phyloP scores from a whole-genome alignment of 768 basidiomycete genomes.

The Lentinus brumalis region DNA sequence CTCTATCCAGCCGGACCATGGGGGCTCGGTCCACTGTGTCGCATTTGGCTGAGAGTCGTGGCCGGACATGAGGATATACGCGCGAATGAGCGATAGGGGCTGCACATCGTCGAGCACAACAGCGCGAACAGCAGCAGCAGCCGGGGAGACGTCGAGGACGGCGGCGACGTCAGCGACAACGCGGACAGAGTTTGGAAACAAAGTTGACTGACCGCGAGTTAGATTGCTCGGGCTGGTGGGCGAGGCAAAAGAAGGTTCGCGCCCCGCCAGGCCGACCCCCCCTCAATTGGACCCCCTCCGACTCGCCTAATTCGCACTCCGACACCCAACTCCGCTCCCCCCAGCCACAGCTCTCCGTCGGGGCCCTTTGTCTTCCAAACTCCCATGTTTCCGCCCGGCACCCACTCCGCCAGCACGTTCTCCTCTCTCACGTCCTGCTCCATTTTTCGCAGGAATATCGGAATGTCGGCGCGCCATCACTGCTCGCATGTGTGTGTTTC shows the following conservation, averaged over 20 bases:
- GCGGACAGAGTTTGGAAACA: constrained; percentile 66
- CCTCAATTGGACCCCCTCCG: constrained; percentile 22
- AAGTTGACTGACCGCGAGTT: constrained; percentile 74
- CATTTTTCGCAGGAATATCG: background rate
- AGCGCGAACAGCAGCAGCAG: constrained; percentile 8
- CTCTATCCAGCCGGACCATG: constrained; percentile 94
- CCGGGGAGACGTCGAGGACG: constrained; percentile 28
- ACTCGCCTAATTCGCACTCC: constrained; percentile 16
- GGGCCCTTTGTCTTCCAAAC: background rate
- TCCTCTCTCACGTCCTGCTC: background rate
- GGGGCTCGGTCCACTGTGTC: constrained; percentile 74
- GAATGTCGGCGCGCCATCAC: background rate
- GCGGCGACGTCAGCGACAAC: constrained; percentile 41
- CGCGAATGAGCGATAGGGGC: constrained; percentile 15
- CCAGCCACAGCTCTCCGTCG: constrained; percentile 5
- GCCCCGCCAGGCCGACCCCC: constrained; percentile 27
- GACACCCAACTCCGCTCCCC: constrained; percentile 6
- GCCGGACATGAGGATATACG: constrained; percentile 19
- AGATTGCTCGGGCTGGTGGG: constrained; percentile 46
- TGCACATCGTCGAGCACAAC: constrained; percentile 22
- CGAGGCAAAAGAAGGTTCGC: constrained; percentile 30
- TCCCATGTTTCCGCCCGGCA: background rate
- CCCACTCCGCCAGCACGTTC: background rate
- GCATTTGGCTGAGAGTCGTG: constrained; percentile 30
- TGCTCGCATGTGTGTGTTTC: background rate